These are phyloP conservation scores for Carex arenaria DNA, from an alignment of 202 grass and related monocot species.

Conservation along the genomic window DNA sequence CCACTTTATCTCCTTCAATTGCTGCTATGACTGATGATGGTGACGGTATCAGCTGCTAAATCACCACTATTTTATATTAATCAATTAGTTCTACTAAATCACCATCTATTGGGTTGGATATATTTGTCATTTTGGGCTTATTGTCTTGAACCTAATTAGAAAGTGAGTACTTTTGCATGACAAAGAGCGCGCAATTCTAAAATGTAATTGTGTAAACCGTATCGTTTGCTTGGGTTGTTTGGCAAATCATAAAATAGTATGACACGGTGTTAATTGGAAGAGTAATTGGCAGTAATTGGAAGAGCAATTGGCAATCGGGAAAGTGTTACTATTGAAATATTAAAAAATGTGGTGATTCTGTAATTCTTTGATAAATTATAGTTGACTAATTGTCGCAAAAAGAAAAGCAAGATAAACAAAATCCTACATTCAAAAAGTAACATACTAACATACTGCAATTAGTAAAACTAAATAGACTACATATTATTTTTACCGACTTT, in stretches of 20 bases:
- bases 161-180: slow-evolving; percentile 1
- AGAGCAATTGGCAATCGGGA: neutral
- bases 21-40: slow-evolving; percentile 55
- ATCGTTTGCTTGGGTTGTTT: neutral
- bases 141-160: neutral
- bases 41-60: slow-evolving; percentile 44
- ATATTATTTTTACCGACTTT: no score
- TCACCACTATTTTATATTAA: neutral
- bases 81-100: neutral
- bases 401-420: no score
- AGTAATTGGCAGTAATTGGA: neutral
- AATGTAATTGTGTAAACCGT: neutral
- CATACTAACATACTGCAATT: no score
- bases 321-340: neutral
- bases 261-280: neutral
- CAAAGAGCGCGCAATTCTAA: neutral
- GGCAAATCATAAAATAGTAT: neutral
- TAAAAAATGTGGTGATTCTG: neutral
- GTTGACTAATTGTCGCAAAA: no score
- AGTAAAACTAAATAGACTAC: no score
- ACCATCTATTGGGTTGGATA: neutral
- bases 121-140: neutral
- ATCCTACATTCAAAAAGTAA: no score
- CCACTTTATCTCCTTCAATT: slow-evolving; percentile 44
- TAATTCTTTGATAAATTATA: neutral